Conservation (phyloP, 2,329 filamentous ascomycete genomes). For the Hirsutella rhossiliensis region DNA sequence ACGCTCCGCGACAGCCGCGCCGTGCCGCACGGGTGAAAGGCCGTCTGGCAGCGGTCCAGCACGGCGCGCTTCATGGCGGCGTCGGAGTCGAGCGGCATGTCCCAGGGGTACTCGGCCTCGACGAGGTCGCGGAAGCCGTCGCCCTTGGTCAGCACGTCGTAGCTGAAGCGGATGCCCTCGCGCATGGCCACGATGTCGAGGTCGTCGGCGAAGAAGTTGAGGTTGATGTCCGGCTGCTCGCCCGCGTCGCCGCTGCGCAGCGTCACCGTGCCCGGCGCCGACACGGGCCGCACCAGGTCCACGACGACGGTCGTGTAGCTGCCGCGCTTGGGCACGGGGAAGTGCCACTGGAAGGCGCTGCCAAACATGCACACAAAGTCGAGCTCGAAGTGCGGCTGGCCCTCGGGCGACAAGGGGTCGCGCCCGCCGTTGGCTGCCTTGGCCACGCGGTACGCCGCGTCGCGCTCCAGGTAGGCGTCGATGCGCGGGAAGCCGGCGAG, state of each 20-base stretch:
- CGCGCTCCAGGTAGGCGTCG: slow-evolving; percentile 38
- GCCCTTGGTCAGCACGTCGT: slow-evolving; percentile 45
- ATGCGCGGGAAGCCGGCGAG: slow-evolving; percentile 46
- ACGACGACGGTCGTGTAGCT: slow-evolving; percentile 45
- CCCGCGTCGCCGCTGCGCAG: slow-evolving; percentile 44
- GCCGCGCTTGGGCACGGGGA: slow-evolving; percentile 26
- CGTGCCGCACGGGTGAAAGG: slow-evolving; percentile 47
- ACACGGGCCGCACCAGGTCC: slow-evolving; percentile 28
- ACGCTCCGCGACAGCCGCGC: slow-evolving; percentile 38
- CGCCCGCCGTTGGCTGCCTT: slow-evolving; percentile 28
- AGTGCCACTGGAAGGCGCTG: slow-evolving; percentile 35
- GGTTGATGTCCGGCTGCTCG: slow-evolving; percentile 44
- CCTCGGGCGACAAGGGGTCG: slow-evolving; percentile 43
- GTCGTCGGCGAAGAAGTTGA: slow-evolving; percentile 47
- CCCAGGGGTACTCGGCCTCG: slow-evolving; percentile 43
- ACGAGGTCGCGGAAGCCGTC: slow-evolving; percentile 44
- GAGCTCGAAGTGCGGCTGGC: slow-evolving; percentile 49
- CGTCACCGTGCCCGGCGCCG: slow-evolving; percentile 36
- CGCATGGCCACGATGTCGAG: slow-evolving; percentile 45
- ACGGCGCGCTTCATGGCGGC: slow-evolving; percentile 43
- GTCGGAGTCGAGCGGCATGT: slow-evolving; percentile 43
- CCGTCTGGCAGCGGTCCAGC: slow-evolving; percentile 46
- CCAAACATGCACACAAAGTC: slow-evolving; percentile 50
- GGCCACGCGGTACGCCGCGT: slow-evolving; percentile 30
- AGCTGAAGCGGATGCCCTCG: slow-evolving; percentile 41